Base-by-base conservation (phyloP, 2,329 filamentous ascomycete genomes). In the Arthrobotrys megalospora region DNA sequence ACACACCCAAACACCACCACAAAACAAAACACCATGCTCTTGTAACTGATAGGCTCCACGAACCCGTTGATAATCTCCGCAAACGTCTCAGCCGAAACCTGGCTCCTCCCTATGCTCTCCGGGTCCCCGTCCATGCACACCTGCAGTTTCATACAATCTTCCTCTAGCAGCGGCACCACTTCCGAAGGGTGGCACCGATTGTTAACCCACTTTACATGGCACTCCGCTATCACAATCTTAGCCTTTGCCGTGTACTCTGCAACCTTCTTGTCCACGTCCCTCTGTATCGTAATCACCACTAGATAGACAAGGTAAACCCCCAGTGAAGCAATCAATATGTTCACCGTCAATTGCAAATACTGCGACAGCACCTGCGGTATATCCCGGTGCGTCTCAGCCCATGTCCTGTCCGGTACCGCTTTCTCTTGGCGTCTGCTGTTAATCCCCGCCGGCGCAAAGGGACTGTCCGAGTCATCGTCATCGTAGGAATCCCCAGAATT, bases 31-130 rank as follows among this genome's bases (percentile, higher is more conserved):
- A 90, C 89, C 87, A 92, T 91, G 10, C 90, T 89, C 84, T 97
- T 97, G 84, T 93, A 91, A 80, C 92, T 93, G 84, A 98, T 94
- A 5, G 93, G 91, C 81, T 97, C 93, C 3, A 97, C 91, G 84
- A 98, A 97, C 82, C 92, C 91, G 83, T 98, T 97, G 84, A 98
- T 91, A 47, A 99, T 97, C 82, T 93, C 90, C 0, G 95, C 95
- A 83, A 97, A 92, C 28, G 94, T 96, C 82, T 93, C 91, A 4
- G 93, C 94, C 16, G 92, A 93, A 45, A 97, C 90, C 82, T 91
- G 91, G 48, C 95, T 91, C 43, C 91, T 88, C 80, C 93, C 94
- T 70, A 97, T 90, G 70, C 90, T 90, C 52, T 90, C 88, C 0
- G 94, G 91, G 82, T 97, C 93, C 80, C 91, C 90, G 80, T 91